Percentiles rank a stretch among this genome's conserved stretches.
These are phyloP conservation scores for Solanum etuberosum DNA, from an alignment of 257 asterid species.

Conservation along the genomic window DNA sequence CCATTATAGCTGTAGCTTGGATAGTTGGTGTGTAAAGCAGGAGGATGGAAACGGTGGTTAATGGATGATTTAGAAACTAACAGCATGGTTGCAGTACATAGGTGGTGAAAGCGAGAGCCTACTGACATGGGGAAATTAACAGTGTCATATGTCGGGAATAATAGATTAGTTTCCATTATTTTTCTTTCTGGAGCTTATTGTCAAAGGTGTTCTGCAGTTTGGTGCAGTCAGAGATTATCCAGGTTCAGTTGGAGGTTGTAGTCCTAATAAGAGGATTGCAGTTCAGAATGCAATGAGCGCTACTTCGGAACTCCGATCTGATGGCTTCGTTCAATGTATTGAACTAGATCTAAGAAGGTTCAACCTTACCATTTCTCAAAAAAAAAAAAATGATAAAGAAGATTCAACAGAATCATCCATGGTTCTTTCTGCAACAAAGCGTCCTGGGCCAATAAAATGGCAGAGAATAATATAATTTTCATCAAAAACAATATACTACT, in stretches of 20 bases:
- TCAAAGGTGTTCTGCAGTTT: not conserved
- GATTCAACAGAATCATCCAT: not conserved
- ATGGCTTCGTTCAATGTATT: not conserved
- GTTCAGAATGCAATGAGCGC: not conserved
- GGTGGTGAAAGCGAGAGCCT: not conserved
- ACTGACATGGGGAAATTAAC: not conserved
- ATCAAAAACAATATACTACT: not conserved
- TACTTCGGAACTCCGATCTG: not conserved
- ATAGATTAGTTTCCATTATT: not conserved
- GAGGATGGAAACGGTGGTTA: not conserved
- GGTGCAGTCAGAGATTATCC: not conserved
- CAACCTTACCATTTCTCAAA: not conserved
- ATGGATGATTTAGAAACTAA: not conserved
- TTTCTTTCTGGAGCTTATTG: not conserved
- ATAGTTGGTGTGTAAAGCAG: not conserved
- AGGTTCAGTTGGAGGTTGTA: not conserved
- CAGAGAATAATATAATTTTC: not conserved
- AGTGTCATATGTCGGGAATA: not conserved
- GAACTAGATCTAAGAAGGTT: not conserved
- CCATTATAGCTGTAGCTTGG: not conserved
- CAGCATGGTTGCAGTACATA: not conserved
- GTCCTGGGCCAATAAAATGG: not conserved
- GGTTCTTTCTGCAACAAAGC: not conserved
- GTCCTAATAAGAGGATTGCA: not conserved
- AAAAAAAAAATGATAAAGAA: not conserved